Evolutionary conservation across 1,139 yeast species (phyloP).

Genomic region (Saccharomyces pastorianus): DNA sequence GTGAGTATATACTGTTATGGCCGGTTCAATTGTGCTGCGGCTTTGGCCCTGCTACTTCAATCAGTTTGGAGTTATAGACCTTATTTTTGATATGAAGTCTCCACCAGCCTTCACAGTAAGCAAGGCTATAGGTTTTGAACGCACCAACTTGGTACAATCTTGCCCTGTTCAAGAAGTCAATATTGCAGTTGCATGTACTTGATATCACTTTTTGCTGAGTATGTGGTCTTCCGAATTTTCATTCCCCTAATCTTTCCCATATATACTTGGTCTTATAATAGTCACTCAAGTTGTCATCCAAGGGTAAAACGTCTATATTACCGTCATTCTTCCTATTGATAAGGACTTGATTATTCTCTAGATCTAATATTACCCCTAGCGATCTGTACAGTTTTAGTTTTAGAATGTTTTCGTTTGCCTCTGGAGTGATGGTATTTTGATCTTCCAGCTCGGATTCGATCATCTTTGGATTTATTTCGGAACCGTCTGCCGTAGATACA

Average conservation of each 20-base stretch:
- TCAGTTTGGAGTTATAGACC: too few relatives aligned
- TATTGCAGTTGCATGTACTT: too few relatives aligned
- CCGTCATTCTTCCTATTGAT: conserved; percentile 15
- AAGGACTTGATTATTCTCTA: conserved; percentile 23
- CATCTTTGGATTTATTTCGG: conserved; percentile 4
- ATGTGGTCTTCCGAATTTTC: neutral
- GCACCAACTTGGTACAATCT: too few relatives aligned
- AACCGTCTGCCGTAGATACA: conserved; percentile 7
- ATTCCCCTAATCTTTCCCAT: conserved; percentile 21
- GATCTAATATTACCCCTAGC: conserved; percentile 26
- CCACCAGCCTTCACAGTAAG: too few relatives aligned
- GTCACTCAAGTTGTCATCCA: conserved; percentile 23
- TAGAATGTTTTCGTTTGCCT: conserved; percentile 18
- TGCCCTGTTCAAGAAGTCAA: too few relatives aligned
- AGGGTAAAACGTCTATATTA: conserved; percentile 20
- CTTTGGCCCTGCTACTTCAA: too few relatives aligned
- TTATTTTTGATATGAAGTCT: too few relatives aligned
- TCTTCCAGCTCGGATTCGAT: conserved; percentile 10
- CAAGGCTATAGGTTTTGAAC: too few relatives aligned
- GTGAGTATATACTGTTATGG: too few relatives aligned
- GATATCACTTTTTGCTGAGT: too few relatives aligned
- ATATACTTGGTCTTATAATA: conserved; percentile 26
- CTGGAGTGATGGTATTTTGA: conserved; percentile 6
- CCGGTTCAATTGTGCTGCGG: too few relatives aligned
- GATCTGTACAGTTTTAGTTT: conserved; percentile 27